A percentile compares a stretch with the other conserved stretches of the same genome.
Evolutionary conservation across 805 yeast species (phyloP).

Genomic region (Ogataea methanolica): DNA sequence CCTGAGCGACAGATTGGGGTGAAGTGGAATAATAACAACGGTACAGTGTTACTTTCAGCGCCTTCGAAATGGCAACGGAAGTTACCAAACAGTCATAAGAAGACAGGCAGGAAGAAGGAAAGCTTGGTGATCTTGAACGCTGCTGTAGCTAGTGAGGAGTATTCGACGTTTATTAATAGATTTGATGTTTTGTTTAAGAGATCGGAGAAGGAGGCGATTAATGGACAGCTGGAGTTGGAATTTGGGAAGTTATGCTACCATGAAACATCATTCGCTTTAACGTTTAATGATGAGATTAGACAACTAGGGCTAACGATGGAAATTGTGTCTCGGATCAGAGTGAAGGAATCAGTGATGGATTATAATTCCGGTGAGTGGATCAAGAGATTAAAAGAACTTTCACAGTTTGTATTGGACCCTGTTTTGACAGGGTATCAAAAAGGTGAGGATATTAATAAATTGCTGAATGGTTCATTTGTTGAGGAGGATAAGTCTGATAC

Average conservation of each 20-base stretch:
- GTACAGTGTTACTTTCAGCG: too few species aligned
- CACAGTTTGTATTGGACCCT: constrained; percentile 12
- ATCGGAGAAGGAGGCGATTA: constrained; percentile 1
- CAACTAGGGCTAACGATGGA: neutral
- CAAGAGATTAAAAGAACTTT: constrained; percentile 12
- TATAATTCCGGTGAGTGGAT: constrained; percentile 15
- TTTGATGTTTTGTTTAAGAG: constrained; percentile 9
- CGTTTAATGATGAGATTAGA: too few species aligned
- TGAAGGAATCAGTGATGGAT: constrained; percentile 16
- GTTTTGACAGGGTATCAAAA: constrained; percentile 21
- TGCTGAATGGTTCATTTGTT: neutral
- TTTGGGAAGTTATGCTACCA: neutral
- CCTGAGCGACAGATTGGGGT: too few species aligned
- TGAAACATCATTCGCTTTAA: neutral
- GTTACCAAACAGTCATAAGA: too few species aligned
- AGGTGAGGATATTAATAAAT: constrained; percentile 1
- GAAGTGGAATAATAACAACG: too few species aligned
- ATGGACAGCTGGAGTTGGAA: constrained; percentile 1
- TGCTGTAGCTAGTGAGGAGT: constrained; percentile 3
- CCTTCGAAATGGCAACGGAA: too few species aligned
- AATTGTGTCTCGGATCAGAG: constrained; percentile 1
- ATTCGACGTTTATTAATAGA: constrained; percentile 7
- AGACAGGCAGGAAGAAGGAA: constrained; percentile 2
- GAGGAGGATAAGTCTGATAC: neutral
- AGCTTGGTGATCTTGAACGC: constrained; percentile 2